Evolutionary conservation across 352 stramenopile genomes (phyloP).

Genomic region (Pythium angustatum): DNA sequence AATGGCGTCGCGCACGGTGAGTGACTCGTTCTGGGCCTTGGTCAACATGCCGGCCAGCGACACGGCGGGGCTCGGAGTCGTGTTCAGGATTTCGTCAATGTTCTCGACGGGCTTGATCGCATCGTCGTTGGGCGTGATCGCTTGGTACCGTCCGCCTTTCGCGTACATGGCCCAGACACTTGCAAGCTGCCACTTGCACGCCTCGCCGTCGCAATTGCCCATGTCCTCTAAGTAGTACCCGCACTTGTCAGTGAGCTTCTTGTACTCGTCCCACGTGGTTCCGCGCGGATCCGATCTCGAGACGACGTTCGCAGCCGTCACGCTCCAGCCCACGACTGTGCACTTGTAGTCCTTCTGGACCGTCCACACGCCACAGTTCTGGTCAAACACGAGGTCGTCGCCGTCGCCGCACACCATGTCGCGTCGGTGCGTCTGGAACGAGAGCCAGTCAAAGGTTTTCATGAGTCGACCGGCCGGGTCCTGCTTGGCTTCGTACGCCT

Average conservation of each 20-base stretch:
- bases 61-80: no score
- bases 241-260: neutral
- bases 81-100: neutral
- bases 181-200: neutral
- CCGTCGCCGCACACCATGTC: neutral
- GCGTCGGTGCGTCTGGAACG: neutral
- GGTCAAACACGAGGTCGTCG: neutral
- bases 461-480: neutral
- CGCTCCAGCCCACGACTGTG: neutral
- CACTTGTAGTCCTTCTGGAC: neutral
- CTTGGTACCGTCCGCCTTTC: no score
- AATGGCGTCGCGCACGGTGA: neutral
- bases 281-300: no score
- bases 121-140: neutral
- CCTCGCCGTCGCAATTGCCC: neutral
- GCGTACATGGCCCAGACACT: no score
- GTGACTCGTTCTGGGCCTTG: neutral
- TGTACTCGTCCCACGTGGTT: no score
- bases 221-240: neutral
- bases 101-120: neutral
- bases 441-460: neutral
- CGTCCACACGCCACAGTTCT: neutral
- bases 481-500: neutral
- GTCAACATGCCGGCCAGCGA: neutral
- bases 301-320: no score